Conservation (phyloP, 2,329 filamentous ascomycete genomes). For the Colletotrichum tabaci region DNA sequence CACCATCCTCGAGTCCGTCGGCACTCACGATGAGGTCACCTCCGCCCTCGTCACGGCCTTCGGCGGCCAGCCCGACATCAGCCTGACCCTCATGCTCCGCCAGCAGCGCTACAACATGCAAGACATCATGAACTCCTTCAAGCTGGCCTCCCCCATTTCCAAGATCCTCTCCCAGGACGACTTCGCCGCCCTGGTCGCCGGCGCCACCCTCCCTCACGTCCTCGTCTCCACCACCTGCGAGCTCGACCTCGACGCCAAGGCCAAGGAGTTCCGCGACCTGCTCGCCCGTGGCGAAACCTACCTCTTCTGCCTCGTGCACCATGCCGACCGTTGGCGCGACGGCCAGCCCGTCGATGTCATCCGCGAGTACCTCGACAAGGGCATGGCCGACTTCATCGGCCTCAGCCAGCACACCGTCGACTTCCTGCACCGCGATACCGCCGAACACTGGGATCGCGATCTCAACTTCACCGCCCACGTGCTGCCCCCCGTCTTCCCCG, state of each 20-base stretch:
- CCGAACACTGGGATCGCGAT: constrained; percentile 45
- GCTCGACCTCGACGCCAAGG: constrained; percentile 46
- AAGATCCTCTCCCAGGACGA: constrained; percentile 39
- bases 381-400: constrained; percentile 47
- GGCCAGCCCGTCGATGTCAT: constrained; percentile 45
- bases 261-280: constrained; percentile 43
- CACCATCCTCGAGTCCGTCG: constrained; percentile 47
- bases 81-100: constrained; percentile 45
- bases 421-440: constrained; percentile 45
- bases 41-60: constrained; percentile 48
- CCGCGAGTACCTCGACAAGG: constrained; percentile 44
- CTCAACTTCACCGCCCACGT: constrained; percentile 43
- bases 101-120: constrained; percentile 48
- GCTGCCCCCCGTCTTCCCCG: constrained; percentile 48
- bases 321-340: constrained; percentile 47
- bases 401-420: constrained; percentile 48
- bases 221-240: constrained; percentile 51
- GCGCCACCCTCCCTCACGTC: constrained; percentile 44
- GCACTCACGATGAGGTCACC: constrained; percentile 49
- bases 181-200: constrained; percentile 40
- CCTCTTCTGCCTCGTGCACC: constrained; percentile 49
- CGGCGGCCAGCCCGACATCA: constrained; percentile 44
- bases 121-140: constrained; percentile 47
- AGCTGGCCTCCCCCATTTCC: constrained; percentile 44
- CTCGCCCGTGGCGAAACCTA: constrained; percentile 45